Evolutionary conservation across 352 stramenopile species (phyloP).

Genomic region (Phytophthora europaea): DNA sequence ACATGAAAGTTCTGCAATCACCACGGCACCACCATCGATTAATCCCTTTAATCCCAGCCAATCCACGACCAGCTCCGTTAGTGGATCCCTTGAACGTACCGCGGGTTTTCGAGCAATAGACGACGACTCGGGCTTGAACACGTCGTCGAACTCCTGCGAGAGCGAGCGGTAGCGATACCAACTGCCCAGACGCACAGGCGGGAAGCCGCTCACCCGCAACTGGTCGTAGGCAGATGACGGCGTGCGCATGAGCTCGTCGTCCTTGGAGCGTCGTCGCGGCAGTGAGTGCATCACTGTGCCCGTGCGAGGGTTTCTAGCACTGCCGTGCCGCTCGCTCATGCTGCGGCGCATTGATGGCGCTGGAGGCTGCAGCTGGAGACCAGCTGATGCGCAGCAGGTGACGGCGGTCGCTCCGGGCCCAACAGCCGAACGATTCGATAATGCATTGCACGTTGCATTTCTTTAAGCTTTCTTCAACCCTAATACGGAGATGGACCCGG

Average conservation of each 20-base stretch:
- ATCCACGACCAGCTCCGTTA: constrained; percentile 20
- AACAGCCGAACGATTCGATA: constrained; percentile 26
- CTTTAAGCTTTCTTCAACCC: constrained; percentile 36
- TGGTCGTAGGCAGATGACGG: constrained; percentile 41
- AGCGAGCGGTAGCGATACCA: constrained; percentile 72
- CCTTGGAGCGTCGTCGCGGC: constrained; percentile 37
- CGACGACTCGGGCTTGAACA: constrained; percentile 49
- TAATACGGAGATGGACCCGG: constrained; percentile 6
- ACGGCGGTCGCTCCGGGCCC: background rate
- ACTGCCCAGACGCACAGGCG: constrained; percentile 69
- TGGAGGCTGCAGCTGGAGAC: background rate
- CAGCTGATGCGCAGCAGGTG: background rate
- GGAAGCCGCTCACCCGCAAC: constrained; percentile 56
- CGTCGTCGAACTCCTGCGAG: constrained; percentile 65
- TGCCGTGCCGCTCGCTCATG: constrained; percentile 25
- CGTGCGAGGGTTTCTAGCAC: constrained; percentile 17
- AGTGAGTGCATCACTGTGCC: constrained; percentile 16
- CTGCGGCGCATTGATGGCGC: constrained; percentile 29
- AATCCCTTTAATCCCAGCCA: constrained; percentile 5
- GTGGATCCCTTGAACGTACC: constrained; percentile 33
- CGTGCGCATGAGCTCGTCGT: constrained; percentile 36
- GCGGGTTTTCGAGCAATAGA: constrained; percentile 49
- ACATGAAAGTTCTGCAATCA: constrained; percentile 70
- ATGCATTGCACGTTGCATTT: constrained; percentile 30
- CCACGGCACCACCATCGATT: background rate